Evolutionary conservation across 1,139 yeast species (phyloP).

Genomic region (Hansenula lynferdii): DNA sequence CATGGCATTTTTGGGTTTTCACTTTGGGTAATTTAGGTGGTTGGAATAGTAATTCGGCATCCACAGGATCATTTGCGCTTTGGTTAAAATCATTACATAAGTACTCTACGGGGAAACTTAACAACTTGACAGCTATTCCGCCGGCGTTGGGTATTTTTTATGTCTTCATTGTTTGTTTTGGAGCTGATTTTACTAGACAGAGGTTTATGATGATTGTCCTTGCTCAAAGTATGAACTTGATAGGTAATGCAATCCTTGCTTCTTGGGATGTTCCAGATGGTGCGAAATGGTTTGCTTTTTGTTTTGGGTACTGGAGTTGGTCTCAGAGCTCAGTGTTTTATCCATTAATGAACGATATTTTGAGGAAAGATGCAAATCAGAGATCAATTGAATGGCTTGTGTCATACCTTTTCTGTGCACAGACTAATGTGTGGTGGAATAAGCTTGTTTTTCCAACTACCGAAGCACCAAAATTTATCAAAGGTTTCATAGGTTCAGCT

Average conservation of each 20-base stretch:
- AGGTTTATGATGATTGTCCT: slow-evolving; percentile 36
- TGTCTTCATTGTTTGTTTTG: slow-evolving; percentile 27
- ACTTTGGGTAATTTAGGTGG: slow-evolving; percentile 28
- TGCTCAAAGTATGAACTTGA: slow-evolving; percentile 34
- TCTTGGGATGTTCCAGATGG: slow-evolving; percentile 33
- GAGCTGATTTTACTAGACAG: slow-evolving; percentile 21
- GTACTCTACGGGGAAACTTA: slow-evolving; percentile 27
- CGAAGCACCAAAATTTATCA: slow-evolving; percentile 47
- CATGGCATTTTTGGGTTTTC: slow-evolving; percentile 38
- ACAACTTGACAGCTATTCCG: slow-evolving; percentile 29
- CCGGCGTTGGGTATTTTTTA: slow-evolving; percentile 30
- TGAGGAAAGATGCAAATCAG: slow-evolving; percentile 30
- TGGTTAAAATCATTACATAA: slow-evolving; percentile 29
- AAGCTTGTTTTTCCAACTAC: slow-evolving; percentile 48
- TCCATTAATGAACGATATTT: slow-evolving; percentile 30
- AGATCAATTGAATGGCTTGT: slow-evolving; percentile 32
- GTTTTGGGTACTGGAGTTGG: slow-evolving; percentile 30
- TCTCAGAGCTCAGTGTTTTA: slow-evolving; percentile 31
- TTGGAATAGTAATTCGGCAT: slow-evolving; percentile 32
- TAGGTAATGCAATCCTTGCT: slow-evolving; percentile 37
- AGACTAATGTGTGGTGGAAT: slow-evolving; percentile 31
- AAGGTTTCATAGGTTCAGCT: slow-evolving; percentile 36
- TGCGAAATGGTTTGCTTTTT: slow-evolving; percentile 31
- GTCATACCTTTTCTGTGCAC: slow-evolving; percentile 28
- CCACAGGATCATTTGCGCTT: slow-evolving; percentile 29